Evolutionary conservation across 1,284 basidiomycete species (phyloP), one percentile per base, ranked within the genome.

Genomic region (Malassezia obtusa): DNA sequence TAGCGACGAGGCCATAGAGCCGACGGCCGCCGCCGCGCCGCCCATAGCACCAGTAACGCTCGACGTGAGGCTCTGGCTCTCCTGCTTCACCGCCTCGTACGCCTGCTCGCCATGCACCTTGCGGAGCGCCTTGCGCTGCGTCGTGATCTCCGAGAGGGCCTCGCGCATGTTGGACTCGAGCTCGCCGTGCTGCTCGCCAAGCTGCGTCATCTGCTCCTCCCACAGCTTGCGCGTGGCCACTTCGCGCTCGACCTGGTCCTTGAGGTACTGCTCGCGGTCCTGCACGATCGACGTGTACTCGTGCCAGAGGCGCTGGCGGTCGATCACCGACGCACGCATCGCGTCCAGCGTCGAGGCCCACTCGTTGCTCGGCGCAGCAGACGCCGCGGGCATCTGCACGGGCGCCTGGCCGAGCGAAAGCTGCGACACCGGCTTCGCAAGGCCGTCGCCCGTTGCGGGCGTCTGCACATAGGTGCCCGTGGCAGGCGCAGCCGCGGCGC

Each of bases 141-240:
- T 75, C 67, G 65, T 77, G 63, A 68, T 75, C 64, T 78, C 71
- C 19, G 66, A 57, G 12, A 67, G 58, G 10, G 65, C 49, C 89
- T 79, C 76, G 89, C 87, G 57, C 50, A 73, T 59, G 48, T 61
- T 53, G 19, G 77, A 76, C 76, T 96, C 92, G 41, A 94, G 80
- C 25, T 80, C 81, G 61, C 88, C 88, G 36, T 91, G 89, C 71
- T 94, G 88, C 52, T 81, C 79, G 0, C 90, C 89, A 3, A 94
- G 85, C 0, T 82, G 81, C 47, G 85, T 82, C 68, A 96, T 77
- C 74, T 87, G 91, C 75, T 91, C 86, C 75, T 95, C 90, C 92
- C 91, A 95, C 19, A 91, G 78, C 28, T 78, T 67, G 57, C 76
- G 76, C 38, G 74, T 80, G 67, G 86, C 82, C 24, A 87, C 80